Evolutionary conservation across 345 rosid genomes (phyloP).

Genomic region (Abelmoschus esculentus): DNA sequence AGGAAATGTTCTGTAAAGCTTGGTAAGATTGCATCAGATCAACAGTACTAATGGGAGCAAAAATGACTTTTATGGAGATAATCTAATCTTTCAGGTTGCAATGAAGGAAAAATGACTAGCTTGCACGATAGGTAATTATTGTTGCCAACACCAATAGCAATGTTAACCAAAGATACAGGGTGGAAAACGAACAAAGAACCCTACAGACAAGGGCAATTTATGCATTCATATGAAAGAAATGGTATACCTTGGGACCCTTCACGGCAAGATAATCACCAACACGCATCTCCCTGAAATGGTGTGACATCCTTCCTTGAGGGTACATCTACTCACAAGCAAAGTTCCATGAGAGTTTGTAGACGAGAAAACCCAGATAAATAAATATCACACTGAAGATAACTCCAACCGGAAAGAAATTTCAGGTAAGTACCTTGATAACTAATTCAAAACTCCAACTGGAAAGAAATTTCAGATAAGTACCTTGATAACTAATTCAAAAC

Average conservation of each 20-base stretch:
- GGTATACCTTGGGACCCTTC: no score
- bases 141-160: background rate
- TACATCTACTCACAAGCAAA: constrained; percentile 58
- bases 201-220: background rate
- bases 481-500: no score
- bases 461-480: no score
- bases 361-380: background rate
- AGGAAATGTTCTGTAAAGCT: no score
- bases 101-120: no score
- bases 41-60: no score
- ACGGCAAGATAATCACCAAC: constrained; percentile 84
- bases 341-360: constrained; percentile 2
- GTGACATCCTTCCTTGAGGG: constrained; percentile 99
- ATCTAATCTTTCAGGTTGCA: no score
- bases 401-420: constrained; percentile 10
- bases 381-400: constrained; percentile 8
- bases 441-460: no score
- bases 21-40: no score
- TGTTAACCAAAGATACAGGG: no score
- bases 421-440: constrained; percentile 67
- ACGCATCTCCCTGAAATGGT: constrained; percentile 89
- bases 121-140: background rate
- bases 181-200: background rate
- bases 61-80: background rate
- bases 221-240: constrained; percentile 3